phyloP scores from a whole-genome alignment of 306 rosid genomes.

The Trifolium dubium region DNA sequence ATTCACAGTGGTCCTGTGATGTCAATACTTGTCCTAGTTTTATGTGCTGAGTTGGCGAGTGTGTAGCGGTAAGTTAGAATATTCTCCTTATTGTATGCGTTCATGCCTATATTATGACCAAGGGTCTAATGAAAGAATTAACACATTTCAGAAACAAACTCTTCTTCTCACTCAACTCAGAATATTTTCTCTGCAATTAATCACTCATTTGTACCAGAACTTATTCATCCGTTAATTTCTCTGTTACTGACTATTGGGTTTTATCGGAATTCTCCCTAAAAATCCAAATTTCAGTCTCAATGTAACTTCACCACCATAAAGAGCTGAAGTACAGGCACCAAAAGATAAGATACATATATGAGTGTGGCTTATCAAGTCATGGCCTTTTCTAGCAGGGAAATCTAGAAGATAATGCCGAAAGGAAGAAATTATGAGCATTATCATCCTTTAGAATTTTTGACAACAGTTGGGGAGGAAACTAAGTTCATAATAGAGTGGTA shows the following conservation, averaged over 20 bases:
- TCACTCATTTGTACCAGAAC: background rate
- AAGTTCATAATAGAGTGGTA: slow-evolving; percentile 61
- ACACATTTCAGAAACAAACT: slow-evolving; percentile 1
- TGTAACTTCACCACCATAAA: background rate
- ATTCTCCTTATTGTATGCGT: background rate
- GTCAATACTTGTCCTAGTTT: slow-evolving; percentile 2
- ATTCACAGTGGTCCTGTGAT: background rate
- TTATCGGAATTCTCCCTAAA: background rate
- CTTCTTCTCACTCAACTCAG: background rate
- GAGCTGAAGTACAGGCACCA: background rate
- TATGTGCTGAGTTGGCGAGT: background rate
- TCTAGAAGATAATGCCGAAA: slow-evolving; percentile 67
- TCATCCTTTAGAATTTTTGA: slow-evolving; percentile 36
- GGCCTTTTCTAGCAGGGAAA: slow-evolving; percentile 81
- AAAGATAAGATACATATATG: background rate
- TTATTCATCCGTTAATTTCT: background rate
- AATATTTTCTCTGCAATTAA: background rate
- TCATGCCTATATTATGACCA: slow-evolving; percentile 2
- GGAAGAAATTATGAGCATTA: slow-evolving; percentile 65
- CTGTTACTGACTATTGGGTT: background rate
- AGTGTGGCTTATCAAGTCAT: slow-evolving; percentile 52
- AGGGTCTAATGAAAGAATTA: background rate
- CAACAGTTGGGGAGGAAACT: slow-evolving; percentile 37
- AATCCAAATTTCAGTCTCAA: background rate
- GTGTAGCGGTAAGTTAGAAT: background rate